Evolutionary conservation across 1,284 basidiomycete genomes (phyloP).

Genomic region (Cutaneotrichosporon daszewskae): DNA sequence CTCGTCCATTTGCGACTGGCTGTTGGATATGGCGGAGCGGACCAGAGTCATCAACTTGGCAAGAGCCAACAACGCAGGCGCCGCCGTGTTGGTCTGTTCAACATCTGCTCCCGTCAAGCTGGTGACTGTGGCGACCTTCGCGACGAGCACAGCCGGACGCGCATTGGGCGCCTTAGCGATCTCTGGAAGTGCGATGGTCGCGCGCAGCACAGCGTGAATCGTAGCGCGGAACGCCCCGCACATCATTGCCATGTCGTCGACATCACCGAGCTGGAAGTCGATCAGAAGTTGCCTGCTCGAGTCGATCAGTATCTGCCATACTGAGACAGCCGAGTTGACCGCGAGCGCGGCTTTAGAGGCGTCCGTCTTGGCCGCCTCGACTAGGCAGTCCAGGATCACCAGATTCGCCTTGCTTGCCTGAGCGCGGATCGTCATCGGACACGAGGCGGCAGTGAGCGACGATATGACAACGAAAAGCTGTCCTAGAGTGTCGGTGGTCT

Average conservation of each 20-base stretch:
- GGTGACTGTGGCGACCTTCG: conserved; percentile 26
- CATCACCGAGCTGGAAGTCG: conserved; percentile 33
- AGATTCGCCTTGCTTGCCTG: conserved; percentile 26
- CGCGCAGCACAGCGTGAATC: conserved; percentile 15
- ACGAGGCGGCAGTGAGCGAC: conserved; percentile 24
- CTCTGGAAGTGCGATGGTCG: conserved; percentile 9
- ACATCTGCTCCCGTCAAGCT: conserved; percentile 29
- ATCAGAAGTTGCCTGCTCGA: conserved; percentile 30
- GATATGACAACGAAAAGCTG: conserved; percentile 23
- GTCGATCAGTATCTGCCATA: conserved; percentile 38
- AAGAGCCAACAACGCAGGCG: conserved; percentile 24
- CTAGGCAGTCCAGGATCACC: conserved; percentile 19
- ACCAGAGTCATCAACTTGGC: conserved; percentile 25
- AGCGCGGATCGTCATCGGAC: conserved; percentile 23
- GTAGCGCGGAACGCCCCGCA: conserved; percentile 27
- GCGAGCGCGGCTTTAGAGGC: conserved; percentile 5
- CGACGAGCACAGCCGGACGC: conserved; percentile 23
- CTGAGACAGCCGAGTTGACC: conserved; percentile 8
- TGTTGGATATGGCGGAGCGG: conserved; percentile 16
- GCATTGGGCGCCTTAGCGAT: conserved; percentile 24
- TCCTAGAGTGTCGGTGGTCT: conserved; percentile 17
- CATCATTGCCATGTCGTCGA: conserved; percentile 26
- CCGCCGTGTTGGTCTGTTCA: conserved; percentile 27
- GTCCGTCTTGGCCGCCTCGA: conserved; percentile 7
- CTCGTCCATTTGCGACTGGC: conserved; percentile 11